phyloP scores from a whole-genome alignment of 2,329 filamentous ascomycete species.

The Fusarium secorum region DNA sequence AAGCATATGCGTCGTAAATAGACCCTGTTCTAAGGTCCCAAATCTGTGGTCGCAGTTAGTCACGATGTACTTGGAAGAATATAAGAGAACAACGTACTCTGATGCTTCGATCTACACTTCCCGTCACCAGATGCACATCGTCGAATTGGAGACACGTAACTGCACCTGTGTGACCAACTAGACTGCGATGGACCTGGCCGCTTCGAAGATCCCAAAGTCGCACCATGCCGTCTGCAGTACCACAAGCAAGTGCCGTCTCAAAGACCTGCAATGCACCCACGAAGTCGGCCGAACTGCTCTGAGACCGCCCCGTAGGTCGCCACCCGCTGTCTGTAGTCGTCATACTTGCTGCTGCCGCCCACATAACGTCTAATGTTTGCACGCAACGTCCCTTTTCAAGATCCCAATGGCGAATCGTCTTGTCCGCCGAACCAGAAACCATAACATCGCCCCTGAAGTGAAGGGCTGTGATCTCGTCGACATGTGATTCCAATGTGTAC shows the following conservation, averaged over 20 bases:
- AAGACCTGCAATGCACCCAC: constrained; percentile 96
- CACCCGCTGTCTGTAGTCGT: constrained; percentile 70
- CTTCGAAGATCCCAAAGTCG: constrained; percentile 95
- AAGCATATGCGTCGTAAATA: constrained; percentile 95
- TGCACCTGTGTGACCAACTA: constrained; percentile 94
- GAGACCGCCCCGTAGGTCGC: constrained; percentile 73
- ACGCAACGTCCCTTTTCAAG: constrained; percentile 96
- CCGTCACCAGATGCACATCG: constrained; percentile 92
- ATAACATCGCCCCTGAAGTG: constrained; percentile 89
- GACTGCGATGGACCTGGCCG: constrained; percentile 93
- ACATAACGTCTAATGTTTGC: constrained; percentile 96
- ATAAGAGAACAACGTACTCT: constrained; percentile 70
- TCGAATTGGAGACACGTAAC: constrained; percentile 97
- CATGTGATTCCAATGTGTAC: constrained; percentile 87
- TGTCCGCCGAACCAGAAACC: constrained; percentile 95
- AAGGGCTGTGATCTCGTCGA: constrained; percentile 92
- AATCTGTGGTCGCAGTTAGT: constrained; percentile 68
- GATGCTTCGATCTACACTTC: constrained; percentile 90
- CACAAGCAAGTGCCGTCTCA: constrained; percentile 92
- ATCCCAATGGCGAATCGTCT: constrained; percentile 98
- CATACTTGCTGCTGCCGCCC: constrained; percentile 85
- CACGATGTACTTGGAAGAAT: neutral
- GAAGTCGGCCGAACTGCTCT: constrained; percentile 79
- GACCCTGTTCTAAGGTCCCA: constrained; percentile 98
- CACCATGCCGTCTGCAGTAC: constrained; percentile 97